Base-by-base conservation (phyloP, 2,329 filamentous ascomycete species). In the Didymella pinodella region DNA sequence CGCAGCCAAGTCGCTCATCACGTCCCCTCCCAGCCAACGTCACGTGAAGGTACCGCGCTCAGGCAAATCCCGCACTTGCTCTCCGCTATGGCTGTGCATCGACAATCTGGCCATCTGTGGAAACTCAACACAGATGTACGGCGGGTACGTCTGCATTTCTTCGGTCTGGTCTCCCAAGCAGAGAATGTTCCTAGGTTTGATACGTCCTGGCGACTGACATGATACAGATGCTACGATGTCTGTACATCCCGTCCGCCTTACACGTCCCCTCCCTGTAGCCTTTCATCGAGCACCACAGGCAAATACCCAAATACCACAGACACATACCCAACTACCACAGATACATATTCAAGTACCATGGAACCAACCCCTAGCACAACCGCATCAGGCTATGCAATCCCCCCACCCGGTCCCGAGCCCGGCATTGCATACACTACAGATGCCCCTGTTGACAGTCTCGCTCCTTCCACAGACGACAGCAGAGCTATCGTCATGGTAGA, bases 191-290 rank as follows among this genome's bases (percentile, higher is more conserved):
- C 22, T 3, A 22, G 22, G 32, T 16, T 34, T n/a, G 32, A 3
- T 3, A 14, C 32, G 3, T 52, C 16, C 10, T 14, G 2, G 3
- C 20, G 7, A 38, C 26, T 54, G 14, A 48, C 45, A 48, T 4
- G 20, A 7, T 4, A 11, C 52, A 65, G 63, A 26, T 65, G 63
- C 48, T 64, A 62, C 47, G 63, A 65, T 26, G 53, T 47, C 11
- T 65, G 63, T 43, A 55, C 49, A 16, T 44, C 50, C 11, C 18
- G 34, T 38, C 54, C 51, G 10, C 49, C 56, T 2, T 28, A 59
- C 16, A 47, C 20, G 1, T 54, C 61, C 1, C 62, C 62, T 12
- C 49, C 41, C 10, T 65, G 59, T 38, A 63, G 20, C 26, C 31
- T 61, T 36, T 46, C 54, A 7, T 57, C 54, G 6, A 32, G 31